phyloP scores from a whole-genome alignment of 129 eudicot genomes.

The Flaveria trinervia region DNA sequence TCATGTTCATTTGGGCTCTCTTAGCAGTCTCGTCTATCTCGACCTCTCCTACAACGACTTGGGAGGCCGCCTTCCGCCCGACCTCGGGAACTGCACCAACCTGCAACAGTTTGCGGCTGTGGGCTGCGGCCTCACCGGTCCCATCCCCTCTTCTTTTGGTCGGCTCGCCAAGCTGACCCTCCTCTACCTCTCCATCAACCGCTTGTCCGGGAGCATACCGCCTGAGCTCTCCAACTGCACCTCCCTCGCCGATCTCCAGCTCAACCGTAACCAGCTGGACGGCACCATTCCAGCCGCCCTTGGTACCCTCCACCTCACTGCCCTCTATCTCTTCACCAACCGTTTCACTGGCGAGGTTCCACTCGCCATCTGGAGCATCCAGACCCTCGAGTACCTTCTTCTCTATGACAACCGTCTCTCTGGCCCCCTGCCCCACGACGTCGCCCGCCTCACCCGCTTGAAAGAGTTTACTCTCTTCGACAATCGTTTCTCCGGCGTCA shows the following conservation, averaged over 20 bases:
- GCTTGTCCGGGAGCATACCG: slow-evolving; percentile 64
- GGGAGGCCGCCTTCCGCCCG: slow-evolving; percentile 52
- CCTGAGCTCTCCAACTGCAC: slow-evolving; percentile 67
- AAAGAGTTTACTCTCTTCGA: slow-evolving; percentile 47
- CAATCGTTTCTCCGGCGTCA: slow-evolving; percentile 63
- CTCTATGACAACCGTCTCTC: slow-evolving; percentile 55
- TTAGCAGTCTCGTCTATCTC: slow-evolving; percentile 36
- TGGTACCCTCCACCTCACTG: slow-evolving; percentile 48
- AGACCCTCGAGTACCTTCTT: slow-evolving; percentile 52
- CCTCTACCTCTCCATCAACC: slow-evolving; percentile 61
- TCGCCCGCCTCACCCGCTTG: slow-evolving; percentile 49
- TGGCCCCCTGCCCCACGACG: slow-evolving; percentile 64
- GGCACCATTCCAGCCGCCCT: slow-evolving; percentile 67
- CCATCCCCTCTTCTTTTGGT: slow-evolving; percentile 69
- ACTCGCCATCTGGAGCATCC: slow-evolving; percentile 55
- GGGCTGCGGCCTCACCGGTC: slow-evolving; percentile 53
- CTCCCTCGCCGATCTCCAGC: slow-evolving; percentile 49
- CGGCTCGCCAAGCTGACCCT: slow-evolving; percentile 40
- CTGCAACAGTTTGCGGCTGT: slow-evolving; percentile 49
- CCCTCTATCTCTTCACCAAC: slow-evolving; percentile 54
- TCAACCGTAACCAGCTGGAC: slow-evolving; percentile 53
- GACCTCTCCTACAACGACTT: slow-evolving; percentile 64
- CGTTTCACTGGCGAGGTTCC: slow-evolving; percentile 75
- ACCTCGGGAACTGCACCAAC: slow-evolving; percentile 65
- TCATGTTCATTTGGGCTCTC: not conserved